Evolutionary conservation across 257 asterid species (phyloP), one percentile per base, ranked within the genome.

Genomic region (Solanum gracilifrons): DNA sequence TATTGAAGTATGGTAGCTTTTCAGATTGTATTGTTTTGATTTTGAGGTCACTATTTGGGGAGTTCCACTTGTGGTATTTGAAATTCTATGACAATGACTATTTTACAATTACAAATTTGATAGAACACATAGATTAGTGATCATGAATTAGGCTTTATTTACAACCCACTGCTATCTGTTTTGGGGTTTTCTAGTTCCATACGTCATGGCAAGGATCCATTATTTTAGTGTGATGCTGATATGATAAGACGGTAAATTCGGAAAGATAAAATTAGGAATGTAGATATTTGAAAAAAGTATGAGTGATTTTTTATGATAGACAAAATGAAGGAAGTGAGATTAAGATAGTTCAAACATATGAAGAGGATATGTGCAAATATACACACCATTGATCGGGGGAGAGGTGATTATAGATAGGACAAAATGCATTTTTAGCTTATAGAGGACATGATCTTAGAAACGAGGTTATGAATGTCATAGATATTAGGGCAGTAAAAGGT

Each of bases 121-220:
- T 58, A 0, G 25, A 58, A 58, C 25, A 58, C 25, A 20, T 55
- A 58, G 25, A 58, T 58, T 58, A 21, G 12, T 58, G 98, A 90
- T 97, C 86, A 95, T 95, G 99, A 97, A 97, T 91, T 96, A 98
- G 85, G 98, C 93, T 66, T 89, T 97, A 87, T 97, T 95, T 93
- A 93, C 94, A 89, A 25, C 87, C 88, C 99, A 95, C 92, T 95
- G 95, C 91, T 97, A 97, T 92, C 92, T 96, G 48, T 97, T 98
- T 13, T 97, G 99, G 99, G 99, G 98, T 88, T 97, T 96, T 89
- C 94, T 93, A 43, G 46, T 91, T 69, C 99, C 99, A 62, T 97
- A 92, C 87, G 0, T 94, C 41, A 95, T 97, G 95, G 93, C 97
- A 72, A 92, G 89, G 62, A 86, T 97, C 87, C 96, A 96, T 83